Base-by-base conservation (phyloP, 371 early-diverging fungal species). In the Apophysomyces elegans region DNA sequence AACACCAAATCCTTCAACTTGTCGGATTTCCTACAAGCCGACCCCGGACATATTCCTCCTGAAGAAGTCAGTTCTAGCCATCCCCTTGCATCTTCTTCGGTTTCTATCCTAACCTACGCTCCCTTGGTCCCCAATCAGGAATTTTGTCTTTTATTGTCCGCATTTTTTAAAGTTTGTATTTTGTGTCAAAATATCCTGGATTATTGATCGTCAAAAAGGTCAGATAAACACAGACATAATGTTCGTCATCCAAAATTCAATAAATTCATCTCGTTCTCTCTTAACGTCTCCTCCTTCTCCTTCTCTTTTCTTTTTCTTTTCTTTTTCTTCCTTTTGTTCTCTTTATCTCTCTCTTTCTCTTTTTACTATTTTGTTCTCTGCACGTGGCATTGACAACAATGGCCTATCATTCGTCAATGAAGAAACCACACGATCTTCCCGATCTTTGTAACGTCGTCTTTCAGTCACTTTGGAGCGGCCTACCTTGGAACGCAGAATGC, bases 131-230 rank as follows among this genome's bases (percentile, higher is more conserved):
- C 54, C 54, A 50, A 50, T 50, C n/a, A 50, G 21, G 21, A 50
- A 50, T 32, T 50, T 50, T 50, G 21, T 50, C 54, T 50, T 26
- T 50, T 50, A 50, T 50, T 50, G 54, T 50, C 54, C 54, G 54
- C n/a, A 21, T 18, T 50, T 45, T 45, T 50, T 50, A 50, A 26
- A 21, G n/a, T 50, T 50, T 6, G 54, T 50, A 6, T 18, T 45
- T 50, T 50, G 54, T 50, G 54, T 50, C 41, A 41, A 41, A 41
- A 5, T 41, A 41, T 41, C 41, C 1, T 77, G 75, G 3, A 88
- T 88, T 44, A 91, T 91, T 60, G 92, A 92, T 67, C 82, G 93
- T 18, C 80, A 82, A 26, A 26, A 26, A 8, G 88, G 90, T 59
- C 87, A 90, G 70, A 69, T 77, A 1, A 77, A 85, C 41, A 73